A percentile compares a stretch with the other conserved stretches of the same genome.
Evolutionary conservation across 371 early-diverging fungal species (phyloP).

Genomic region (Gilbertella persicaria): DNA sequence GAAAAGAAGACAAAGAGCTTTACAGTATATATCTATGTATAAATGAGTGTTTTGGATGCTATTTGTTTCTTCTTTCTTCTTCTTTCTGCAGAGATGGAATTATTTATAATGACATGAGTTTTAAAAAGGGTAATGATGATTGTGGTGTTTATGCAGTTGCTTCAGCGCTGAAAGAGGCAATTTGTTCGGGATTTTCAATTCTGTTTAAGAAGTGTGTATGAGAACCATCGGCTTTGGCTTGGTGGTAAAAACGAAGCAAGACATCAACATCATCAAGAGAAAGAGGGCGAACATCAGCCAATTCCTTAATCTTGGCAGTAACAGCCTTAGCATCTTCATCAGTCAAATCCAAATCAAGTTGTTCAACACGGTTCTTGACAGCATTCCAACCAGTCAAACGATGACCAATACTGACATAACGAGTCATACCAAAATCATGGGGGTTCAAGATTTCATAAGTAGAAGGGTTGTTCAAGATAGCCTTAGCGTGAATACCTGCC

Average conservation of each 20-base stretch:
- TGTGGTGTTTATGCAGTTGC: constrained; percentile 7
- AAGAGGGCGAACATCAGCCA: constrained; percentile 91
- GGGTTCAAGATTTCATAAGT: constrained; percentile 97
- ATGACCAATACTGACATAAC: constrained; percentile 95
- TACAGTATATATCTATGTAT: no score
- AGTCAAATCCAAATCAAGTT: constrained; percentile 78
- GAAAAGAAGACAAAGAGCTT: no score
- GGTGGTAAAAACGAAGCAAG: constrained; percentile 32
- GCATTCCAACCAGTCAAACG: constrained; percentile 98
- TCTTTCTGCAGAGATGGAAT: no score
- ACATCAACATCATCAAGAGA: constrained; percentile 88
- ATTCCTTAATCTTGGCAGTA: constrained; percentile 89
- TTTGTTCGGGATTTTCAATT: constrained; percentile 32
- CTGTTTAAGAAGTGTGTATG: constrained; percentile 26
- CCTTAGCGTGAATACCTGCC: constrained; percentile 98
- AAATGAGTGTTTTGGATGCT: no score
- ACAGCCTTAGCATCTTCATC: constrained; percentile 92
- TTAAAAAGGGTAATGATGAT: no score
- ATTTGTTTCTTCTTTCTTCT: no score
- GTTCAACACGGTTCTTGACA: constrained; percentile 94
- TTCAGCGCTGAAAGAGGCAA: constrained; percentile 14
- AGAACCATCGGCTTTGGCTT: constrained; percentile 26
- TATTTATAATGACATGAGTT: no score
- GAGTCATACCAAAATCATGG: constrained; percentile 96
- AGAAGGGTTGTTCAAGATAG: constrained; percentile 95